Conservation (phyloP, 2,329 filamentous ascomycete genomes). For the Curvularia spicifera region DNA sequence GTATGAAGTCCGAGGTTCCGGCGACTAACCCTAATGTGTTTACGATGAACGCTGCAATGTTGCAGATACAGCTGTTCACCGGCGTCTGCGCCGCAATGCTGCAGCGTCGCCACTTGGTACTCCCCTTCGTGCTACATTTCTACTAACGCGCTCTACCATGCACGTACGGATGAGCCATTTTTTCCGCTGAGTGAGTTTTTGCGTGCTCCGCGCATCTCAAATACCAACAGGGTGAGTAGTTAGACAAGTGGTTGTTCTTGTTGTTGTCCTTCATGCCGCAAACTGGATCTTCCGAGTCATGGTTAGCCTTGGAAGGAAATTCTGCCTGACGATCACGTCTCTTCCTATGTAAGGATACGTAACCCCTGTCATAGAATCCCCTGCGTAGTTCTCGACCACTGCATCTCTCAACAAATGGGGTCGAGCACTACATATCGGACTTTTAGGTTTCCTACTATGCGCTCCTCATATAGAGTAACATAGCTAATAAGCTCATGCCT, state of each 20-base stretch:
- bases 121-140: not conserved
- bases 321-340: not conserved
- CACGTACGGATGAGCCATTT: conserved; percentile 1
- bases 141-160: not conserved
- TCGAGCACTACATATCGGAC: not conserved
- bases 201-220: not conserved
- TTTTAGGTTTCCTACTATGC: too few species aligned
- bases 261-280: not conserved
- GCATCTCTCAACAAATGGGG: too few species aligned
- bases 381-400: not conserved
- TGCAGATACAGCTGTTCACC: conserved; percentile 1
- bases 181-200: not conserved
- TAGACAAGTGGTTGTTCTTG: not conserved
- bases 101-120: not conserved
- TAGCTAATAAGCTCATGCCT: not conserved
- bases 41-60: conserved; percentile 1
- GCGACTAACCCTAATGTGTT: not conserved
- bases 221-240: not conserved
- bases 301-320: not conserved
- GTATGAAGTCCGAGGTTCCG: not conserved
- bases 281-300: not conserved
- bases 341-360: not conserved
- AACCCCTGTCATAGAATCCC: conserved; percentile 6
- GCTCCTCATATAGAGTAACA: not conserved
- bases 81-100: not conserved